Evolutionary conservation across 2,329 filamentous ascomycete species (phyloP).

Genomic region (Nakataea oryzae): DNA sequence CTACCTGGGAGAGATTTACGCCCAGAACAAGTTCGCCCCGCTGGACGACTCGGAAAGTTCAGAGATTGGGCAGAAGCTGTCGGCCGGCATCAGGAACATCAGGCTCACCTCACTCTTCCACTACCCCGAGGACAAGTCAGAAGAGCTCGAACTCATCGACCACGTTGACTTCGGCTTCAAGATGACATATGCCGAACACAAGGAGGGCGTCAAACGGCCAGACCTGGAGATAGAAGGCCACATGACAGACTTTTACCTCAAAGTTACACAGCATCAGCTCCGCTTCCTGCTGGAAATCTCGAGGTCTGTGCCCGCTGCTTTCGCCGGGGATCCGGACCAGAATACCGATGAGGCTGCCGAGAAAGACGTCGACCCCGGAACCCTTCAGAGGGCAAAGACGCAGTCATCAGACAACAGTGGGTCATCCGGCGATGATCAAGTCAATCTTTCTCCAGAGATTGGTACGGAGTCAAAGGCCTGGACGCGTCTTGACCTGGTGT

Average conservation of each 20-base stretch:
- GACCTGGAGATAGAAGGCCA: constrained; percentile 85
- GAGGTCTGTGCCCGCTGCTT: constrained; percentile 77
- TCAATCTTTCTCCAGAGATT: constrained; percentile 60
- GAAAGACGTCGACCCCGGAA: constrained; percentile 56
- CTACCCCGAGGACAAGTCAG: constrained; percentile 59
- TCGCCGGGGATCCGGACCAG: constrained; percentile 62
- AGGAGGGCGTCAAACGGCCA: constrained; percentile 63
- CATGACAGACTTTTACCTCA: constrained; percentile 88
- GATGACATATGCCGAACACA: constrained; percentile 85
- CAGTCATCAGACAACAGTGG: constrained; percentile 19
- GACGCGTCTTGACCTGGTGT: constrained; percentile 89
- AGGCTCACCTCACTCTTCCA: constrained; percentile 83
- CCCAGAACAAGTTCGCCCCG: constrained; percentile 82
- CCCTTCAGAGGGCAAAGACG: constrained; percentile 33
- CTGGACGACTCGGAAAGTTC: constrained; percentile 67
- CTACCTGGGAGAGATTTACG: constrained; percentile 94
- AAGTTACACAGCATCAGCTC: constrained; percentile 81
- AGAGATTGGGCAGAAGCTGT: constrained; percentile 77
- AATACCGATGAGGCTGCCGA: constrained; percentile 59
- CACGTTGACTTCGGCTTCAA: constrained; percentile 92
- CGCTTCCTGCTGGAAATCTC: constrained; percentile 84
- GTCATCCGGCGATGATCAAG: constrained; percentile 14
- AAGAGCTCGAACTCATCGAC: constrained; percentile 93
- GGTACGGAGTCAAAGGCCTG: constrained; percentile 60
- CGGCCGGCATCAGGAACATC: constrained; percentile 85